Base-by-base conservation (phyloP, 2,329 filamentous ascomycete genomes). In the Orbilia javanica region DNA sequence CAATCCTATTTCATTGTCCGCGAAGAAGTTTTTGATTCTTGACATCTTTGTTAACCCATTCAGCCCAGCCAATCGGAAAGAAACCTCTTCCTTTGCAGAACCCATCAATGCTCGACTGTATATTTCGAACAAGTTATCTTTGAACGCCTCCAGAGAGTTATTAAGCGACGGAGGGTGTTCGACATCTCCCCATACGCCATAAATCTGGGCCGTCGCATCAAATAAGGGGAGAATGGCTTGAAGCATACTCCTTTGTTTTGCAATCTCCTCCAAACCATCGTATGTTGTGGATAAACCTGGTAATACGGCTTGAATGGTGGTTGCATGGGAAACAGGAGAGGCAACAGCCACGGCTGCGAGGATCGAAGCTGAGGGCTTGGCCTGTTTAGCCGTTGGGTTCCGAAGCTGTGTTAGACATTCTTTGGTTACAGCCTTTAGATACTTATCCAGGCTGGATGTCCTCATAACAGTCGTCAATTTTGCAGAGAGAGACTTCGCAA, bases 391-490 rank as follows among this genome's bases (percentile, higher is more conserved):
- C 52, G 90, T 89, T 5, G 90, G 90, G 81, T 92, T 90, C 80
- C 89, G 88, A 3, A 92, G 85, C 81, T 91, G 89, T 79, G 91
- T 89, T 76, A 90, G 89, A 82, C 90, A 91, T 83, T 92, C 90
- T 80, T 90, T 90, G 53, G 88, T 88, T 74, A 91, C 87, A 1
- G 89, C 88, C 53, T 87, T 86, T 25, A 92, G 83, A 82, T 89
- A 92, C 31, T 83, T 87, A 79, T 83, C 86, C 82, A 86, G 85
- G 81, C 81, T 86, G 78, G 83, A 84, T 80, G 83, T 82, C 79
- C 84, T 85, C n/a, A 84, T 82, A 52, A 83, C 75, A 27, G 83
- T 79, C 2, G 81, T 83, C 22, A 84, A 81, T 6, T 84, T 84
- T 55, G 84, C 83, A 0, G 88, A 88, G 6, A 92, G 84, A 22